These are phyloP conservation scores for Penicillium sp. DNA, from an alignment of 2,329 filamentous ascomycete genomes.

Conservation along the genomic window DNA sequence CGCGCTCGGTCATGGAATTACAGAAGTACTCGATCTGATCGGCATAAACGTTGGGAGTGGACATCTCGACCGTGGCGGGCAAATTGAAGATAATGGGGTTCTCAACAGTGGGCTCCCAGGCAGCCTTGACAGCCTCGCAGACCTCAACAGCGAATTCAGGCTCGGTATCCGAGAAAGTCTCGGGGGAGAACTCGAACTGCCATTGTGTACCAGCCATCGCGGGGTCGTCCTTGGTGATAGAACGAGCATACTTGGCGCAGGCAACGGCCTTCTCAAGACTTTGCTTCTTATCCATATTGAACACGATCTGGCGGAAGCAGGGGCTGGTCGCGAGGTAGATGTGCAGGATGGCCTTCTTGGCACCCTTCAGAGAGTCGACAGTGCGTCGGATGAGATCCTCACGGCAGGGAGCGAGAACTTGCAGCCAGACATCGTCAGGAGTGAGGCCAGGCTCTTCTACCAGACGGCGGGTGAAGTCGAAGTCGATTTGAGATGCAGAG, in stretches of 20 bases:
- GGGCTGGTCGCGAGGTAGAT: constrained; percentile 95
- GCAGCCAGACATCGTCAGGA: constrained; percentile 87
- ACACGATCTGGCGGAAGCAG: constrained; percentile 91
- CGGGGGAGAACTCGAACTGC: constrained; percentile 55
- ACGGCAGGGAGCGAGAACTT: constrained; percentile 89
- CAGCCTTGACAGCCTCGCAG: constrained; percentile 90
- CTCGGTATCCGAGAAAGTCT: constrained; percentile 83
- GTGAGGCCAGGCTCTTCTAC: constrained; percentile 81
- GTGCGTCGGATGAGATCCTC: constrained; percentile 88
- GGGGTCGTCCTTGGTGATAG: constrained; percentile 81
- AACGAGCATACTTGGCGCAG: constrained; percentile 83
- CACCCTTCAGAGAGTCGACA: constrained; percentile 82
- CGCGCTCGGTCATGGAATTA: constrained; percentile 76
- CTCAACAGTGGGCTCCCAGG: constrained; percentile 81
- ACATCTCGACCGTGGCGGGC: constrained; percentile 92
- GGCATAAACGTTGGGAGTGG: constrained; percentile 92
- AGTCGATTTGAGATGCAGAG: constrained; percentile 91
- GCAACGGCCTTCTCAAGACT: constrained; percentile 78
- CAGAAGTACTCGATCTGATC: constrained; percentile 98
- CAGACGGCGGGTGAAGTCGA: constrained; percentile 87
- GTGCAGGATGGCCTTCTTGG: constrained; percentile 93
- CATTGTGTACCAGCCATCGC: constrained; percentile 58
- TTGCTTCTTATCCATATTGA: constrained; percentile 82
- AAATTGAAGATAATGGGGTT: constrained; percentile 95
- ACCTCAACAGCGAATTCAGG: constrained; percentile 81